phyloP scores from a whole-genome alignment of 805 yeast genomes.

The Yarrowia deformans region DNA sequence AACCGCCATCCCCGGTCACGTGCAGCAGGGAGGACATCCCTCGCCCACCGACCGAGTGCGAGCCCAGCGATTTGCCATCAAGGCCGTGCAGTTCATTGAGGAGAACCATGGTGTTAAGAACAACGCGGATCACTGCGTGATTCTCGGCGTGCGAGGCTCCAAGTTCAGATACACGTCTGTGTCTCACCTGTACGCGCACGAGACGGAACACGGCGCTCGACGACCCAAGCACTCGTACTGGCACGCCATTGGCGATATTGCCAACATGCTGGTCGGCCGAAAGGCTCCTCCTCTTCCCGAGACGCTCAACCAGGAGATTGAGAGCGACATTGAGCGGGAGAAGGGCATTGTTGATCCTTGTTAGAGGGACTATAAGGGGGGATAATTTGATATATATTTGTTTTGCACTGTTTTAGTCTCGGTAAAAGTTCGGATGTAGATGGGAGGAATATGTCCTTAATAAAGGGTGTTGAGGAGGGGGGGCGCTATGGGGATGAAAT shows the following conservation, averaged over 20 bases:
- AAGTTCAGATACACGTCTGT: slow-evolving; percentile 78
- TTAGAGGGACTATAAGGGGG: too few species aligned
- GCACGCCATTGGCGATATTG: slow-evolving; percentile 74
- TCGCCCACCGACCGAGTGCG: slow-evolving; percentile 91
- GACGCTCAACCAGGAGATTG: not conserved
- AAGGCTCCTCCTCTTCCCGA: slow-evolving; percentile 41
- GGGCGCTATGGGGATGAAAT: too few species aligned
- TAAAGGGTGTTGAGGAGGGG: too few species aligned
- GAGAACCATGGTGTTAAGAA: slow-evolving; percentile 49
- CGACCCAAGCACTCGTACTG: slow-evolving; percentile 91
- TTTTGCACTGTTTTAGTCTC: too few species aligned
- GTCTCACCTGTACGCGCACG: slow-evolving; percentile 80
- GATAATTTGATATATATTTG: too few species aligned
- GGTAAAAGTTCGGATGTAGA: too few species aligned
- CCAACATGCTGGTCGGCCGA: slow-evolving; percentile 74
- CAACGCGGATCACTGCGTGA: slow-evolving; percentile 56
- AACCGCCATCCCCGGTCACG: slow-evolving; percentile 97
- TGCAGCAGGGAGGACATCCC: slow-evolving; percentile 96
- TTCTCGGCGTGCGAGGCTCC: slow-evolving; percentile 81
- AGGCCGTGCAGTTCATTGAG: slow-evolving; percentile 88
- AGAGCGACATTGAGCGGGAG: not conserved
- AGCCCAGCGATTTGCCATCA: slow-evolving; percentile 88
- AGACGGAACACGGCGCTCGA: slow-evolving; percentile 80
- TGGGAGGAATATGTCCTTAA: too few species aligned
- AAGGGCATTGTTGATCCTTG: slow-evolving; percentile 11